Base-by-base conservation (phyloP, 2,329 filamentous ascomycete genomes). In the Tolypocladium capitatum region DNA sequence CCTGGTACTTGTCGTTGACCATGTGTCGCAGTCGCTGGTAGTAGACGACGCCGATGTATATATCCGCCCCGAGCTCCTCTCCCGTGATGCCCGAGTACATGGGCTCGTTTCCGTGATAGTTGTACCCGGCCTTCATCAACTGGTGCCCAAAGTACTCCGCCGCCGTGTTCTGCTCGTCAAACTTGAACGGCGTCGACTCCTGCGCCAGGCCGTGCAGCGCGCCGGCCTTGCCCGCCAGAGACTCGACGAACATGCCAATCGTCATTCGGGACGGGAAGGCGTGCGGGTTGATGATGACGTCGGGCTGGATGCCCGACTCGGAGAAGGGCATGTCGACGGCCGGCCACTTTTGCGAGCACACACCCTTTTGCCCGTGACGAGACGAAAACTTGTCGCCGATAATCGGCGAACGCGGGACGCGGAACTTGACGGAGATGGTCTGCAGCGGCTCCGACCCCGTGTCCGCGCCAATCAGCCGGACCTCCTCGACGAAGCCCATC, bases 301-400 rank as follows among this genome's bases (percentile, higher is more conserved):
- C 92, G 10, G 92, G 92, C 61, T 96, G 90, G 51, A 98, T 97
- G 47, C 92, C 92, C 6, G 85, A 86, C 69, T 98, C 92, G 3
- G 87, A 89, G 68, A 97, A 98, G 4, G 92, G 92, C 86, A 98
- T 92, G 64, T 97, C 90, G 50, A 86, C 73, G 2, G 83, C 78
- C 0, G 90, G 92, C 89, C 92, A 98, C 64, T 96, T 92, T 63
- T 97, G 91, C 18, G 89, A 96, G 60, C 79, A 83, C 45, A 97
- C 92, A 80, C 92, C 92, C 69, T 98, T 98, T 65, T 98, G 92
- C 51, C 92, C 92, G 74, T 98, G 92, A 52, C 92, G 84, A 43
- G 92, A 98, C 11, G 92, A 97, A 72, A 98, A 98, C 68, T 98
- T 98, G 75, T 98, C 92, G 65, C 92, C 92, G 50, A 98, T 96